Evolutionary conservation across 2,329 filamentous ascomycete genomes (phyloP), one percentile per base, ranked within the genome.

Genomic region (Phoma sp.): DNA sequence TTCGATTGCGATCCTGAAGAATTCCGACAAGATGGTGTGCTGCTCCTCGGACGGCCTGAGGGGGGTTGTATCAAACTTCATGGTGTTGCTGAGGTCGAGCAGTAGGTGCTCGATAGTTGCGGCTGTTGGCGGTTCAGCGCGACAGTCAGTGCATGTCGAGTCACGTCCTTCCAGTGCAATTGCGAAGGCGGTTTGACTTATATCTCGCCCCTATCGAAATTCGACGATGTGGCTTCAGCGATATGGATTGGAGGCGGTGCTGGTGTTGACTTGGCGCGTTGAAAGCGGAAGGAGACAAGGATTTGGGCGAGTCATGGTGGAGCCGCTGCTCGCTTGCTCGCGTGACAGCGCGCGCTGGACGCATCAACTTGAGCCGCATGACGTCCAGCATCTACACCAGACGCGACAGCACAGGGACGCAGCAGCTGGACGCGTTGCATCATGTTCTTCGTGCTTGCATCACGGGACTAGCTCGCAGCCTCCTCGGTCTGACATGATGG

Each of bases 401-500:
- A 38, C 42, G 50, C 50, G 42, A n/a, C 17, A 11, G 18, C 17
- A 9, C 23, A 25, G 9, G 5, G 23, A 33, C 25, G 15, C 11
- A 37, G 11, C n/a, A 42, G 25, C 15, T 39, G 38, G 30, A 62
- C 57, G 60, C 51, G 51, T 61, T 53, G 57, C 61, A 59, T 59
- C 23, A 61, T 65, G 60, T 23, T 18, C 14, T 33, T 32, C 42
- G 33, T 50, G 57, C 51, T 42, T 50, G 53, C 20, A 51, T 65
- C 65, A 67, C 68, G 63, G 47, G 65, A 69, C 51, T 47, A 47
- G 47, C 18, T 47, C 21, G 32, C 28, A 23, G 39, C 11, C 17
- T 39, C 33, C 32, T 29, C 29, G 7, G 12, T 30, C n/a, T 14
- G 18, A 38, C 56, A 60, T 56, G 52, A 75, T 75, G 73, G 65